Base-by-base conservation (phyloP, 306 rosid species). In the Quercus aquifolioides region DNA sequence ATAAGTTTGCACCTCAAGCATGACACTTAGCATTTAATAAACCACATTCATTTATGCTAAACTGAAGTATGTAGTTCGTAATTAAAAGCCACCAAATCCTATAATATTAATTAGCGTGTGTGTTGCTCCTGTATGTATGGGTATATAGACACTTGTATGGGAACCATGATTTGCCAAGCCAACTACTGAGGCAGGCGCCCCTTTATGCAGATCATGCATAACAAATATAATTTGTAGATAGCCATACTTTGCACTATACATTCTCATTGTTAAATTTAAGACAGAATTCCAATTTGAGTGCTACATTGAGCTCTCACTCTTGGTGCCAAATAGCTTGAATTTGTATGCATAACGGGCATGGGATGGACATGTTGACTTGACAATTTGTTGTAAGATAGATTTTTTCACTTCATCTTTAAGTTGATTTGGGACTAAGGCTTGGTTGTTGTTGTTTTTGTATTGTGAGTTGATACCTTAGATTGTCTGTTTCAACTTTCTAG, bases 1-100 rank as follows among this genome's bases (percentile, higher is more conserved):
- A 82, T 11, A 56, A 19, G 33, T 81, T 74, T 70, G 65, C 79
- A 80, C 55, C 71, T 58, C 69, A 68, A 72, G 82, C 75, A 63
- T 74, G 19, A 17, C 26, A 20, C 54, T 83, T n/a, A 19, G 18
- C 8, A 68, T 68, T 18, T 28, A 1, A 63, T 14, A 63, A 28
- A 63, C 10, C 69, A 28, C n/a, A 63, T 60, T 11, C 11, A 13
- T 62, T 57, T 75, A 76, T 70, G 54, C 71, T 63, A 55, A 63
- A 55, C 20, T 35, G 7, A 19, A 67, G 57, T 56, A 74, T 58
- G 21, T 15, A 68, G 56, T 64, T 62, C 59, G 75, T 76, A 14
- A 8, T 31, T 17, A 7, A 17, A 64, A 64, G 23, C 26, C 5
- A 2, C 23, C 33, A 59, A 59, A 59, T 9, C 14, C 13, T 28